These are phyloP conservation scores for Amphirosellinia nigrospora DNA, from an alignment of 495 filamentous ascomycete species.

Conservation along the genomic window DNA sequence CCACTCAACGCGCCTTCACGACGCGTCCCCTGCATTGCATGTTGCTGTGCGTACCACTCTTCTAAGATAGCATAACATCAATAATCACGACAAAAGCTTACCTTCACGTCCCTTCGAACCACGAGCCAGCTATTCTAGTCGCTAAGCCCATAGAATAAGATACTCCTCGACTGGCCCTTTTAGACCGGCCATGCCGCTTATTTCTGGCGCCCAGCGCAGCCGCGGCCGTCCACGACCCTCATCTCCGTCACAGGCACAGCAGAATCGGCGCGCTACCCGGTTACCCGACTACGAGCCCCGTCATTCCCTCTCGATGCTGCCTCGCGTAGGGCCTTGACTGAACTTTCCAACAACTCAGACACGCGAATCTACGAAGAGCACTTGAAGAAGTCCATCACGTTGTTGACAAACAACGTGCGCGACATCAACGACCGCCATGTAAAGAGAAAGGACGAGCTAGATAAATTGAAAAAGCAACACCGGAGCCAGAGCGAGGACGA, in stretches of 20 bases:
- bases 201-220: constrained; percentile 26
- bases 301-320: constrained; percentile 52
- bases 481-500: constrained; percentile 32
- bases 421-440: constrained; percentile 60
- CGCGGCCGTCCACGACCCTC: constrained; percentile 25
- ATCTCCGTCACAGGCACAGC: constrained; percentile 26
- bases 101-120: neutral
- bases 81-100: neutral
- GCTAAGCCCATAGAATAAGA: neutral
- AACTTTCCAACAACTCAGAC: constrained; percentile 40
- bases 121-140: neutral
- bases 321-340: constrained; percentile 39
- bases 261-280: constrained; percentile 31
- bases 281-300: constrained; percentile 67
- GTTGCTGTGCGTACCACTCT: neutral
- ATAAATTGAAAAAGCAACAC: constrained; percentile 38
- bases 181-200: constrained; percentile 15
- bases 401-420: constrained; percentile 48
- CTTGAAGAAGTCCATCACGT: constrained; percentile 41
- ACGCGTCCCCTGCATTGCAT: constrained; percentile 3
- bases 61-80: neutral
- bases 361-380: constrained; percentile 47
- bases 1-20: constrained; percentile 18
- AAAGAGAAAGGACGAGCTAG: constrained; percentile 56
- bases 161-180: neutral